Percentiles rank a stretch among this genome's conserved stretches.
These are phyloP conservation scores for Globisporangium nagaii DNA, from an alignment of 352 stramenopile genomes.

Conservation along the genomic window DNA sequence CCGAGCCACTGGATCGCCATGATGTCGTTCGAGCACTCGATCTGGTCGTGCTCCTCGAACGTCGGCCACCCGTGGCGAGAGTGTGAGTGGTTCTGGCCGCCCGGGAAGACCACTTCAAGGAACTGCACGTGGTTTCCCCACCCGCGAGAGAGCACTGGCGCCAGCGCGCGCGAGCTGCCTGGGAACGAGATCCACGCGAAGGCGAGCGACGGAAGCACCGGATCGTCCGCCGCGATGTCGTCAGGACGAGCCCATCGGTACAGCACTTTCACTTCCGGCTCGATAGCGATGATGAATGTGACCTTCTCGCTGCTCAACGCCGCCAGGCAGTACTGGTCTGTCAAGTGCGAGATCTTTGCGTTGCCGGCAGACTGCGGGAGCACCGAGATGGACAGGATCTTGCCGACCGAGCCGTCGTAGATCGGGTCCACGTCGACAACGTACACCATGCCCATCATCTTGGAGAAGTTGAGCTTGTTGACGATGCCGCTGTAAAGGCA, in stretches of 20 bases:
- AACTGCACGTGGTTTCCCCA: slow-evolving; percentile 94
- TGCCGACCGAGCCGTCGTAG: slow-evolving; percentile 91
- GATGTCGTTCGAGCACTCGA: slow-evolving; percentile 84
- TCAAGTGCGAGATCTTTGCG: slow-evolving; percentile 81
- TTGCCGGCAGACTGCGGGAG: slow-evolving; percentile 75
- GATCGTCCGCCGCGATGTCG: slow-evolving; percentile 61
- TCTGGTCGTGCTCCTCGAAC: slow-evolving; percentile 93
- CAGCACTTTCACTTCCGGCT: slow-evolving; percentile 92
- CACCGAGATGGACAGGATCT: slow-evolving; percentile 79
- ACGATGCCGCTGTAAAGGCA: slow-evolving; percentile 83
- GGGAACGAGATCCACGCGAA: slow-evolving; percentile 92
- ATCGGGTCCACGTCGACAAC: slow-evolving; percentile 93
- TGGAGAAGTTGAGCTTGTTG: slow-evolving; percentile 93
- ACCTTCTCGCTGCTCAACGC: slow-evolving; percentile 87
- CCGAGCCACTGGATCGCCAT: slow-evolving; percentile 95
- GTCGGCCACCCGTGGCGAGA: slow-evolving; percentile 89
- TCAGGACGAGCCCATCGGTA: slow-evolving; percentile 90
- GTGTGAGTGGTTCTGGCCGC: slow-evolving; percentile 66
- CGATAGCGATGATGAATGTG: slow-evolving; percentile 95
- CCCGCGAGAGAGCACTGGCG: slow-evolving; percentile 88
- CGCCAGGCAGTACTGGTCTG: slow-evolving; percentile 79
- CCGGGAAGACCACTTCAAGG: slow-evolving; percentile 82
- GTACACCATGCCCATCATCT: slow-evolving; percentile 94
- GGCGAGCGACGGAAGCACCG: slow-evolving; percentile 89
- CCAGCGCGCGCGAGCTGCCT: slow-evolving; percentile 74